Evolutionary conservation across 306 rosid species (phyloP).

Genomic region (Potentilla sterilis): DNA sequence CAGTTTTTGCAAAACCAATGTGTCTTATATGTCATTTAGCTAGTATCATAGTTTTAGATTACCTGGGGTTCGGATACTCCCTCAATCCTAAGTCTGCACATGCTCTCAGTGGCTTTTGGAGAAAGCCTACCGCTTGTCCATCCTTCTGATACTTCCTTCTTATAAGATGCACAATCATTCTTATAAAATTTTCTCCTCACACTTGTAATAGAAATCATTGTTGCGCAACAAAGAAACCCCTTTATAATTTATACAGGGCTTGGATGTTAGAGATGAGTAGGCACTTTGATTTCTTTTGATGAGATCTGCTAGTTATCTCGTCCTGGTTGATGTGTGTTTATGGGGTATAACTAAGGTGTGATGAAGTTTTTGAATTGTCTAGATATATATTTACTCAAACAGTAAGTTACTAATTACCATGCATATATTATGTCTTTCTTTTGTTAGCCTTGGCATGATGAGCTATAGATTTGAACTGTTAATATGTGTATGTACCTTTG

Average conservation of each 20-base stretch:
- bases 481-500: background rate
- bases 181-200: background rate
- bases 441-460: background rate
- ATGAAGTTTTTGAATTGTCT: background rate
- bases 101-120: background rate
- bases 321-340: background rate
- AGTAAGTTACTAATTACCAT: background rate
- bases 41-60: background rate
- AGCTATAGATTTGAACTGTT: background rate
- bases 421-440: background rate
- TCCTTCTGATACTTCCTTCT: background rate
- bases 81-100: background rate
- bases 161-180: background rate
- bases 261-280: background rate
- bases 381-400: background rate
- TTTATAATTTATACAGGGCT: background rate
- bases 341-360: background rate
- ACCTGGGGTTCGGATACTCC: background rate
- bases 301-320: background rate
- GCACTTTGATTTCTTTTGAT: background rate
- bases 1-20: background rate
- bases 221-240: background rate
- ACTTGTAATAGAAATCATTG: background rate
- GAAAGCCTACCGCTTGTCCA: background rate
- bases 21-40: background rate